Percentiles rank a stretch among this genome's conserved stretches.
Conservation (phyloP, 148 eudicot species). For the Euryodendron excelsum region DNA sequence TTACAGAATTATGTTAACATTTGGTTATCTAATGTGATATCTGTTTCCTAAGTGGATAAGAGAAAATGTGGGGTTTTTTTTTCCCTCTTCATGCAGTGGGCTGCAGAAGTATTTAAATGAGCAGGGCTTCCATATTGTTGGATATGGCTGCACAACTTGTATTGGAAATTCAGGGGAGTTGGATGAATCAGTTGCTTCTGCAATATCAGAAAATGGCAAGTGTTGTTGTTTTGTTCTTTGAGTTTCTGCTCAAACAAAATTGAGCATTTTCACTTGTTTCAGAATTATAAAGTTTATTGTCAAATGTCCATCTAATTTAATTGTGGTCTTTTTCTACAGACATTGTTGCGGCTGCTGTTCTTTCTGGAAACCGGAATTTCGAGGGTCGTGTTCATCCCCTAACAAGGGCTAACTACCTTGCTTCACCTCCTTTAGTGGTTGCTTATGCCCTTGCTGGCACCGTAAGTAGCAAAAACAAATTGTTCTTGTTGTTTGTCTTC, state of each 20-base stretch:
- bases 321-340: constrained; percentile 31
- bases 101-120: constrained; percentile 50
- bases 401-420: constrained; percentile 64
- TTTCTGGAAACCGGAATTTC: constrained; percentile 57
- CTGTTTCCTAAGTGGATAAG: not conserved
- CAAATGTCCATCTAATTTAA: not conserved
- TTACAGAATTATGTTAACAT: not conserved
- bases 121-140: constrained; percentile 61
- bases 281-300: not conserved
- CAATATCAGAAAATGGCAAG: constrained; percentile 55
- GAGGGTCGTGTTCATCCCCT: constrained; percentile 65
- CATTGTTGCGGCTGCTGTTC: constrained; percentile 58
- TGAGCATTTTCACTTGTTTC: not conserved
- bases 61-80: not conserved
- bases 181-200: constrained; percentile 58
- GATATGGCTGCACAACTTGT: constrained; percentile 68
- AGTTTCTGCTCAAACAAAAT: not conserved
- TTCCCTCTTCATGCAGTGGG: constrained; percentile 35
- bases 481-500: not conserved
- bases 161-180: constrained; percentile 65
- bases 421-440: constrained; percentile 62
- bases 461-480: constrained; percentile 23
- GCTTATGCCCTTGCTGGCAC: constrained; percentile 69
- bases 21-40: not conserved
- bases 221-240: not conserved